phyloP scores from a whole-genome alignment of 2,329 filamentous ascomycete genomes.

The Trichoderma breve region DNA sequence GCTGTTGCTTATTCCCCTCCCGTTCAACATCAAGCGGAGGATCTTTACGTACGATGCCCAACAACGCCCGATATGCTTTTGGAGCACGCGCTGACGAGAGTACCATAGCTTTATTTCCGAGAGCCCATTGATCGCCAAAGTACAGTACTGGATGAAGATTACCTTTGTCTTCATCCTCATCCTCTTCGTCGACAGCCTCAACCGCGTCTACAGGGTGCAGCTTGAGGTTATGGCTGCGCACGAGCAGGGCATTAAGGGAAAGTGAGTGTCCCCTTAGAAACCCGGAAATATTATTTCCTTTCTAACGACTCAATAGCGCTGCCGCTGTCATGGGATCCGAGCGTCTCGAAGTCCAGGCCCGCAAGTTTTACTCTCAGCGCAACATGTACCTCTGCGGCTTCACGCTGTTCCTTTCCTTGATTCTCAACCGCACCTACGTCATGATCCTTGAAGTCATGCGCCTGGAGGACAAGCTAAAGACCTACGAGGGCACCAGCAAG shows the following conservation, averaged over 20 bases:
- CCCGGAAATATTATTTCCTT: background rate
- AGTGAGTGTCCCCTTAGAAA: constrained; percentile 41
- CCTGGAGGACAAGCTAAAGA: constrained; percentile 88
- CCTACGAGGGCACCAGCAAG: constrained; percentile 61
- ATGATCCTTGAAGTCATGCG: constrained; percentile 92
- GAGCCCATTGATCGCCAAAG: constrained; percentile 77
- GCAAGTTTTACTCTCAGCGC: constrained; percentile 99
- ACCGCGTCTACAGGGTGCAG: constrained; percentile 94
- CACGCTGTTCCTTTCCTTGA: constrained; percentile 96
- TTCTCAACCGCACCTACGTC: constrained; percentile 97
- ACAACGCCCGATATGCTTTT: background rate
- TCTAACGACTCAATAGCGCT: constrained; percentile 32
- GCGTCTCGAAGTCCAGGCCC: constrained; percentile 96
- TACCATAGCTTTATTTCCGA: constrained; percentile 83
- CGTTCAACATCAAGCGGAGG: constrained; percentile 79
- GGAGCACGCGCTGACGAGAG: background rate
- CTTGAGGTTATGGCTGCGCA: constrained; percentile 74
- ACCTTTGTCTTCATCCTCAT: constrained; percentile 99
- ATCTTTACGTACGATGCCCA: constrained; percentile 65
- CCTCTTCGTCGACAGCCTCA: constrained; percentile 94
- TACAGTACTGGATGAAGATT: constrained; percentile 98
- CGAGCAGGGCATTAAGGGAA: constrained; percentile 50
- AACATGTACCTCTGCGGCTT: constrained; percentile 99
- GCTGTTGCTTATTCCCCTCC: constrained; percentile 79
- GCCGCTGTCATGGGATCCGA: constrained; percentile 82